Percentiles rank a stretch among this genome's conserved stretches.
These are phyloP conservation scores for Pleomassaria siparia DNA, from an alignment of 2,329 filamentous ascomycete species.

Conservation along the genomic window DNA sequence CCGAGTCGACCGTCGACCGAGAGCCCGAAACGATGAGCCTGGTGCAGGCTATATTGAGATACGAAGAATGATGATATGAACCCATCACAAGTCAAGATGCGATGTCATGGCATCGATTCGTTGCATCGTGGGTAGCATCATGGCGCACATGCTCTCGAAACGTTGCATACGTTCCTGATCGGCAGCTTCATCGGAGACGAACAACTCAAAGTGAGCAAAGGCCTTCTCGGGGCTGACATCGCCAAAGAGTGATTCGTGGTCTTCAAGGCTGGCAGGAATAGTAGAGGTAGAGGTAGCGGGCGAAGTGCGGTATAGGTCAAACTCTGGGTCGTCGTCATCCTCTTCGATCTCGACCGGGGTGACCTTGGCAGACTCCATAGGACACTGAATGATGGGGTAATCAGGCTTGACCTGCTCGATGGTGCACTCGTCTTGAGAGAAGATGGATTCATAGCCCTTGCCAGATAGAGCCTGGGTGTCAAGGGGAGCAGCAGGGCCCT, in stretches of 20 bases:
- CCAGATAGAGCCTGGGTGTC: constrained; percentile 66
- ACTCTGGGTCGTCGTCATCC: constrained; percentile 61
- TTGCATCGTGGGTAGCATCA: constrained; percentile 36
- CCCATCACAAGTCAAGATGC: constrained; percentile 35
- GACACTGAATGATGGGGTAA: constrained; percentile 50
- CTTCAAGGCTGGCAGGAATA: constrained; percentile 22
- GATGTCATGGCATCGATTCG: constrained; percentile 39
- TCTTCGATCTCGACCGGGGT: constrained; percentile 21
- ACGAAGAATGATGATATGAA: neutral
- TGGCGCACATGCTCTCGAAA: constrained; percentile 38
- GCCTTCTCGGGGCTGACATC: constrained; percentile 66
- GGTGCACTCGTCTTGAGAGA: constrained; percentile 40
- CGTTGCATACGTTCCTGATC: constrained; percentile 33
- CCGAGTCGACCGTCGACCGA: constrained; percentile 9
- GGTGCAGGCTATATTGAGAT: neutral
- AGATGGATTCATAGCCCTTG: constrained; percentile 55
- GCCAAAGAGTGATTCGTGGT: constrained; percentile 44
- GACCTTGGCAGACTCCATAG: constrained; percentile 27
- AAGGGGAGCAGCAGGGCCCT: constrained; percentile 62
- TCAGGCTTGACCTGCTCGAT: constrained; percentile 53
- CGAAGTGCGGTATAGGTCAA: constrained; percentile 60
- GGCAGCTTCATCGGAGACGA: constrained; percentile 57
- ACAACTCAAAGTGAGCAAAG: constrained; percentile 63
- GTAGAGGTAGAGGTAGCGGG: constrained; percentile 48
- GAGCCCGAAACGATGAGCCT: constrained; percentile 17